A percentile compares a stretch with the other conserved stretches of the same genome.
Conservation (phyloP, 148 eudicot species). For the Drosera capensis region DNA sequence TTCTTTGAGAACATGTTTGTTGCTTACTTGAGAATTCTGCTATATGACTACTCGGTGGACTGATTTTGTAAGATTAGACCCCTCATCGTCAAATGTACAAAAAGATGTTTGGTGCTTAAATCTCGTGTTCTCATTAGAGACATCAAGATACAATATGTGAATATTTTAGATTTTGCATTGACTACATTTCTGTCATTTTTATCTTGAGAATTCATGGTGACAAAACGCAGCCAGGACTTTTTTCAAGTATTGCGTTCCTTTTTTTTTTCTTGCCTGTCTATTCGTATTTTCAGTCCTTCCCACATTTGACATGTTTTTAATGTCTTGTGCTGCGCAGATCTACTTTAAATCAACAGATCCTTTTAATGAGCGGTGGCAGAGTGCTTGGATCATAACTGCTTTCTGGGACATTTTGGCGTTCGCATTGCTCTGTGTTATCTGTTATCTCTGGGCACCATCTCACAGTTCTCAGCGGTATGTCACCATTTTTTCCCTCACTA, state of each 20-base stretch:
- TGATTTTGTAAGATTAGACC: not conserved
- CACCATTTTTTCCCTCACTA: not conserved
- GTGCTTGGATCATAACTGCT: slow-evolving; percentile 91
- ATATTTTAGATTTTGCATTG: no score
- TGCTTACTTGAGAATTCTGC: not conserved
- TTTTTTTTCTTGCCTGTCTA: no score
- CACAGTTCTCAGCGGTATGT: slow-evolving; percentile 76
- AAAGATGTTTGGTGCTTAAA: no score
- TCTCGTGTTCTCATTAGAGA: no score
- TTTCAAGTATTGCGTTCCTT: no score
- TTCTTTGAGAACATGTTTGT: not conserved
- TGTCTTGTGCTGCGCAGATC: slow-evolving; percentile 41
- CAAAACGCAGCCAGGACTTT: no score
- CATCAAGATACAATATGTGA: no score
- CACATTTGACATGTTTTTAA: no score
- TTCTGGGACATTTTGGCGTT: slow-evolving; percentile 89
- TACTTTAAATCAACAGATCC: slow-evolving; percentile 98
- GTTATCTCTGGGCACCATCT: slow-evolving; percentile 98
- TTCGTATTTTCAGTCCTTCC: no score
- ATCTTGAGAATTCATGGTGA: no score
- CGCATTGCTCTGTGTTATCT: slow-evolving; percentile 59
- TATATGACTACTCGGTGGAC: not conserved
- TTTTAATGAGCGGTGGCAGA: slow-evolving; percentile 90
- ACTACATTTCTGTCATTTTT: not conserved
- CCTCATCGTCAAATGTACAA: not conserved